phyloP scores from a whole-genome alignment of 257 asterid species.

The Coffea eugenioides region DNA sequence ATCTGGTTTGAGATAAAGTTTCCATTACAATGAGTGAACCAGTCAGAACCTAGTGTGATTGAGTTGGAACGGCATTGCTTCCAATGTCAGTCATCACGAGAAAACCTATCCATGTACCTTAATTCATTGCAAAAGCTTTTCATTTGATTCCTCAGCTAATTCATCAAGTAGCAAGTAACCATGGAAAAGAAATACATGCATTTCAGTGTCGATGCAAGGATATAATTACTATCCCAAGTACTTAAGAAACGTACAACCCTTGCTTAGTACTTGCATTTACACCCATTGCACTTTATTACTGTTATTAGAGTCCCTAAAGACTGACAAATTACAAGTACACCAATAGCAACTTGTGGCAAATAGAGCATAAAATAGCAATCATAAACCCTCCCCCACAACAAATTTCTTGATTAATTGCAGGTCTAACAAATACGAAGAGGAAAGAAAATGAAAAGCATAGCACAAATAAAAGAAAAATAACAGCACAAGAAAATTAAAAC shows the following conservation, averaged over 20 bases:
- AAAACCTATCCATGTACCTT: no score
- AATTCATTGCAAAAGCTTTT: no score
- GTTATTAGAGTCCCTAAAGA: background rate
- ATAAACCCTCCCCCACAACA: background rate
- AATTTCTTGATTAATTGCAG: background rate
- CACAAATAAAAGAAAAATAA: background rate
- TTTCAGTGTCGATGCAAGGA: background rate
- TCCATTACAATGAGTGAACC: no score
- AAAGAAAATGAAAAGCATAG: no score
- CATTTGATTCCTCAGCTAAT: no score
- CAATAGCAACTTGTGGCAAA: background rate
- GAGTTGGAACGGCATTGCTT: no score
- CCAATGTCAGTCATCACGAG: no score
- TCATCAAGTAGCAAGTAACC: no score
- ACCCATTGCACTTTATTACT: background rate
- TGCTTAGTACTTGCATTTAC: background rate
- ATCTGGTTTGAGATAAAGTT: no score
- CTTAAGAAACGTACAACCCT: background rate
- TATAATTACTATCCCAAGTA: no score
- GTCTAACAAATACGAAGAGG: background rate
- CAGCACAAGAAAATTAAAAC: no score
- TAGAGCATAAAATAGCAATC: background rate
- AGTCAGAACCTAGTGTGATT: no score
- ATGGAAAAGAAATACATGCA: background rate
- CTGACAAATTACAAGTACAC: background rate